Conservation (phyloP, 2,329 filamentous ascomycete genomes). For the Fusarium anguioides region DNA sequence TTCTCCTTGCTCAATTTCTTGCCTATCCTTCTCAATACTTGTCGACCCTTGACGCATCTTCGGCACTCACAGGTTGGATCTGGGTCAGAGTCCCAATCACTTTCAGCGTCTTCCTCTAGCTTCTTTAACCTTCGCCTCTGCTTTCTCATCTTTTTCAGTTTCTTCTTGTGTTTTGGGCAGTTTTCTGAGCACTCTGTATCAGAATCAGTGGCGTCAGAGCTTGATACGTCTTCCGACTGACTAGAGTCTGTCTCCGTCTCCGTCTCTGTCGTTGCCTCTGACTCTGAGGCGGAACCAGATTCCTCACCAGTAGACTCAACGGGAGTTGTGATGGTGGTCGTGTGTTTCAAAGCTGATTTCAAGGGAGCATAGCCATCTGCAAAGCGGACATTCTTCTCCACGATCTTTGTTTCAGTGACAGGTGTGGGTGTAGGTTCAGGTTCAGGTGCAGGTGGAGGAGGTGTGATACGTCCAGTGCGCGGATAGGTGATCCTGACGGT, state of each 20-base stretch:
- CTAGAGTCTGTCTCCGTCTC: conserved; percentile 35
- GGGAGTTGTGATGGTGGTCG: conserved; percentile 13
- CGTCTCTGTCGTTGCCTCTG: conserved; percentile 26
- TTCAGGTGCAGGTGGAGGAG: too few species aligned
- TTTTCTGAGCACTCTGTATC: conserved; percentile 34
- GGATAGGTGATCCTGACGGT: conserved; percentile 62
- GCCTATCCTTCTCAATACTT: conserved; percentile 37
- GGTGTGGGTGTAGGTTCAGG: too few species aligned
- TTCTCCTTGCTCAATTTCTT: conserved; percentile 31
- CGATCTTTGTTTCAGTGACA: conserved; percentile 15
- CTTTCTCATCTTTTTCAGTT: conserved; percentile 39
- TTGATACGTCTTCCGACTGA: conserved; percentile 34
- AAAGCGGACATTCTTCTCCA: conserved; percentile 59
- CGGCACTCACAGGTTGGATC: conserved; percentile 49
- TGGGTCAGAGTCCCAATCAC: conserved; percentile 49
- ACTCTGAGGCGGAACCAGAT: conserved; percentile 35
- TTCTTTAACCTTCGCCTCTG: conserved; percentile 22
- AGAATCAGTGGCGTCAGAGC: conserved; percentile 30
- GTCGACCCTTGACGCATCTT: conserved; percentile 40
- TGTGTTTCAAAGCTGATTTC: conserved; percentile 44
- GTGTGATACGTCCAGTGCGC: conserved; percentile 46
- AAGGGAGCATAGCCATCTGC: conserved; percentile 42
- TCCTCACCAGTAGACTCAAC: conserved; percentile 39
- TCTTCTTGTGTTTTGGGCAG: conserved; percentile 15
- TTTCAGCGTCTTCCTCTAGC: conserved; percentile 35